Conservation (phyloP, 2,329 filamentous ascomycete genomes). For the Aspergillus amoenus region DNA sequence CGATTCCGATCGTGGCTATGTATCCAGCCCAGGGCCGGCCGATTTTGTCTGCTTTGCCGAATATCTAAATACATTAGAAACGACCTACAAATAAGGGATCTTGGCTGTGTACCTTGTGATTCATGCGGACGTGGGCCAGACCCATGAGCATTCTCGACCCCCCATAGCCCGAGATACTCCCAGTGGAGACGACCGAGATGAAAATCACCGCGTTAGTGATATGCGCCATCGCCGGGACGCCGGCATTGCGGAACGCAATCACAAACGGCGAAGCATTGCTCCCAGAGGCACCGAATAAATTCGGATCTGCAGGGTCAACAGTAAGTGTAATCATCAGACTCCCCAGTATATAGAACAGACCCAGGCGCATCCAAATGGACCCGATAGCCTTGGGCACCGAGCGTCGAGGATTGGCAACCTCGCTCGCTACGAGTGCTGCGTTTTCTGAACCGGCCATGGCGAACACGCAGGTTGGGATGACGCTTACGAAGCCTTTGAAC, state of each 20-base stretch:
- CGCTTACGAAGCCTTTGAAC: slow-evolving; percentile 44
- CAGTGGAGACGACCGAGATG: slow-evolving; percentile 47
- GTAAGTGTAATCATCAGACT: slow-evolving; percentile 48
- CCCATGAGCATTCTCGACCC: slow-evolving; percentile 47
- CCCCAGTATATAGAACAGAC: slow-evolving; percentile 48
- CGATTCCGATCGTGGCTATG: slow-evolving; percentile 65
- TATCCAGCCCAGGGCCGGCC: slow-evolving; percentile 52
- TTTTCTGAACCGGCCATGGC: slow-evolving; percentile 46
- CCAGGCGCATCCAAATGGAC: slow-evolving; percentile 48
- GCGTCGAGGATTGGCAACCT: slow-evolving; percentile 45
- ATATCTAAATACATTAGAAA: slow-evolving; percentile 1
- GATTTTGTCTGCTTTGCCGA: slow-evolving; percentile 32
- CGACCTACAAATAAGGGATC: too few relatives aligned
- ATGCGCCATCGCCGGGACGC: slow-evolving; percentile 42
- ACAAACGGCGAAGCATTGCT: slow-evolving; percentile 48
- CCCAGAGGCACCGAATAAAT: slow-evolving; percentile 44
- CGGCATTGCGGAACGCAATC: slow-evolving; percentile 44
- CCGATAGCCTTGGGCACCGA: slow-evolving; percentile 47
- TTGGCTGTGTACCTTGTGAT: slow-evolving; percentile 39
- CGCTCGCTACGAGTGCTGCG: slow-evolving; percentile 45
- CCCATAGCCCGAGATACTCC: slow-evolving; percentile 45
- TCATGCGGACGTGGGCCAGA: slow-evolving; percentile 45
- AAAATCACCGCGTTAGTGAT: slow-evolving; percentile 53
- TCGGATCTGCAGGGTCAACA: slow-evolving; percentile 39
- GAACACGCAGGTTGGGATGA: slow-evolving; percentile 40